phyloP scores from a whole-genome alignment of 2,329 filamentous ascomycete species.

The Escovopsis sp. region DNA sequence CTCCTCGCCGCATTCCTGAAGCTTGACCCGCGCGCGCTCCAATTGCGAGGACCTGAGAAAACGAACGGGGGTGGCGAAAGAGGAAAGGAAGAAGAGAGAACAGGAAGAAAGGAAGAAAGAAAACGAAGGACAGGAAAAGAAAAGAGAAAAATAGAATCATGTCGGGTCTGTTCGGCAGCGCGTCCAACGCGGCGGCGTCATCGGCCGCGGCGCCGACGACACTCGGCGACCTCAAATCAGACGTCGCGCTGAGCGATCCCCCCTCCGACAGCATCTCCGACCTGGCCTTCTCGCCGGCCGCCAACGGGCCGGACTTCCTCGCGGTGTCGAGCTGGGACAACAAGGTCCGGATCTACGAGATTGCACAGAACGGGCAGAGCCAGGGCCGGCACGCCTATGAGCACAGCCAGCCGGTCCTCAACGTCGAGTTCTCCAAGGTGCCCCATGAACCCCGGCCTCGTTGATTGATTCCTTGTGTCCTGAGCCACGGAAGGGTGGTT shows the following conservation, averaged over 20 bases:
- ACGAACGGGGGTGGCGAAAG: neutral
- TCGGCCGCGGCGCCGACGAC: constrained; percentile 47
- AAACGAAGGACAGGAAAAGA: no score
- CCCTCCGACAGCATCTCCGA: constrained; percentile 86
- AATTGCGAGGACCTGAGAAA: no score
- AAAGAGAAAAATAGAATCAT: constrained; percentile 26
- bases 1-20: no score
- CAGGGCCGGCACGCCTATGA: constrained; percentile 77
- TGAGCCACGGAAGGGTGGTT: no score
- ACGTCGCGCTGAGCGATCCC: constrained; percentile 62
- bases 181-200: constrained; percentile 34
- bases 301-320: constrained; percentile 52
- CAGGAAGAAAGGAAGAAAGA: neutral
- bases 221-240: constrained; percentile 79
- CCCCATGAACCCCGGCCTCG: neutral
- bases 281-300: constrained; percentile 61
- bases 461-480: neutral
- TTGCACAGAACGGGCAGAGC: constrained; percentile 61
- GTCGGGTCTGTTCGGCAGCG: constrained; percentile 46
- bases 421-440: constrained; percentile 71
- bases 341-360: constrained; percentile 93
- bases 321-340: constrained; percentile 95
- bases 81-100: neutral
- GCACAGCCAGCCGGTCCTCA: constrained; percentile 72
- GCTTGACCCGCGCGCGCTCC: no score